Conservation (phyloP, 768 basidiomycete genomes). For the Lactarius hengduanensis region DNA sequence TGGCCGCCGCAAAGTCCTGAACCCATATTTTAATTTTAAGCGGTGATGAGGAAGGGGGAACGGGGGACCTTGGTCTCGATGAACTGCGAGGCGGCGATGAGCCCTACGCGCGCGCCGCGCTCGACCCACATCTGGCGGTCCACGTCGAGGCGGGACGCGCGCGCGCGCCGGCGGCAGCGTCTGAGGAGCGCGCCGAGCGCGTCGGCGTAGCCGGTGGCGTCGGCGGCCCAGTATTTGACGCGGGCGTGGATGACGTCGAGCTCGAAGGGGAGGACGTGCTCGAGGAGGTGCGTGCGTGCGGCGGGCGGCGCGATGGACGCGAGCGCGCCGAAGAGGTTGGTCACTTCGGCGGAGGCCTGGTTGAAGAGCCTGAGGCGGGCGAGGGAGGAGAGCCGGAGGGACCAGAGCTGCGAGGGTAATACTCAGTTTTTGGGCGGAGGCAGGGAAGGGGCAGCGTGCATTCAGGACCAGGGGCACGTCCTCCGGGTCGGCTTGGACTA, state of each 20-base stretch:
- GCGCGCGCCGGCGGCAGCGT: constrained; percentile 51
- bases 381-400: constrained; percentile 74
- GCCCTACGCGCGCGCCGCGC: constrained; percentile 66
- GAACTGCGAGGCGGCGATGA: constrained; percentile 80
- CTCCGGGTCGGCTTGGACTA: constrained; percentile 68
- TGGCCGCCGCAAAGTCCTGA: constrained; percentile 70
- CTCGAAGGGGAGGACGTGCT: constrained; percentile 55
- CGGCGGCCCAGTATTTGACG: constrained; percentile 78
- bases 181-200: constrained; percentile 60
- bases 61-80: constrained; percentile 76
- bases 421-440: background rate
- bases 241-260: constrained; percentile 68
- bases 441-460: constrained; percentile 43
- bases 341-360: constrained; percentile 82
- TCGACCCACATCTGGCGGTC: constrained; percentile 72
- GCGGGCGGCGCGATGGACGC: constrained; percentile 53
- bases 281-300: constrained; percentile 58
- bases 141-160: constrained; percentile 38
- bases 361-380: constrained; percentile 82
- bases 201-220: constrained; percentile 78
- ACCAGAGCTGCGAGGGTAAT: constrained; percentile 83
- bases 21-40: background rate
- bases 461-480: constrained; percentile 63
- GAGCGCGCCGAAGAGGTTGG: constrained; percentile 73
- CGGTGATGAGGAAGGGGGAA: background rate